These are phyloP conservation scores for Diplodia intermedia DNA, from an alignment of 2,329 filamentous ascomycete genomes.

Conservation along the genomic window DNA sequence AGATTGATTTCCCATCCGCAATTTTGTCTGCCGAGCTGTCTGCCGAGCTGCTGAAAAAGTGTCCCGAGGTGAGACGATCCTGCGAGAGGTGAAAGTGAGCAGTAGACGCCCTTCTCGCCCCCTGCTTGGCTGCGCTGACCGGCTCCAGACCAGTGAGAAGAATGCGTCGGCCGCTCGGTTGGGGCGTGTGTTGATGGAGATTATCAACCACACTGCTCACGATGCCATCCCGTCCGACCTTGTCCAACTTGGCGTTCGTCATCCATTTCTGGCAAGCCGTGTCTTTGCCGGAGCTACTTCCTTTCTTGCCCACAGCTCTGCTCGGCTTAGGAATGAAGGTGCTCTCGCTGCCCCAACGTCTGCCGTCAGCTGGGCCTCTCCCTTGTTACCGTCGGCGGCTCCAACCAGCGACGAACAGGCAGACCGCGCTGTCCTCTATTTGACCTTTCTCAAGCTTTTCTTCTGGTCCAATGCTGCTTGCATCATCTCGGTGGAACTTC, in stretches of 20 bases:
- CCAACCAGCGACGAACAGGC: neutral
- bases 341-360: slow-evolving; percentile 14
- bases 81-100: slow-evolving; percentile 23
- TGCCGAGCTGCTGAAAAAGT: slow-evolving; percentile 29
- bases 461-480: slow-evolving; percentile 38
- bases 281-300: slow-evolving; percentile 2
- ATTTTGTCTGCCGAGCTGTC: slow-evolving; percentile 30
- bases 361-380: slow-evolving; percentile 6
- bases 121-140: slow-evolving; percentile 8
- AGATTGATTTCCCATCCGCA: slow-evolving; percentile 17
- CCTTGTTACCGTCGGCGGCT: no score
- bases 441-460: slow-evolving; percentile 43
- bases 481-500: slow-evolving; percentile 3
- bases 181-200: slow-evolving; percentile 17
- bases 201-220: slow-evolving; percentile 9
- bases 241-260: slow-evolving; percentile 14
- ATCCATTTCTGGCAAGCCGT: slow-evolving; percentile 30
- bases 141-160: neutral
- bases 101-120: slow-evolving; percentile 15
- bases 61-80: slow-evolving; percentile 33
- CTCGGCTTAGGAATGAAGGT: neutral
- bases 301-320: slow-evolving; percentile 12
- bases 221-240: slow-evolving; percentile 9
- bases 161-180: slow-evolving; percentile 32
- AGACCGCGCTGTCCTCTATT: slow-evolving; percentile 32